Evolutionary conservation across 1,284 basidiomycete species (phyloP).

Genomic region (Ceratobasidium papillatum): DNA sequence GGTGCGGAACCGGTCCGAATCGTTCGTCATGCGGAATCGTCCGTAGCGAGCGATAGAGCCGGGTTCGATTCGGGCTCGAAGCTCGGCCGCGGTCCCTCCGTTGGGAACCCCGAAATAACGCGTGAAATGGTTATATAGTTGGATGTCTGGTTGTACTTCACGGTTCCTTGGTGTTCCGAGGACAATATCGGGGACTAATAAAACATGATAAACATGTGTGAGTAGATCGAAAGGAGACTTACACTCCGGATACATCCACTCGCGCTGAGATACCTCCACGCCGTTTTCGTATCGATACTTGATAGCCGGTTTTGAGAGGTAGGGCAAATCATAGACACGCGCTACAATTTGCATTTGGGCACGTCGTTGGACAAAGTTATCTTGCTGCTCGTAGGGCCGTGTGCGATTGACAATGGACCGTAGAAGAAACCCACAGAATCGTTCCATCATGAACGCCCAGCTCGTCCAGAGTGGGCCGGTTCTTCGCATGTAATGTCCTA

Average conservation of each 20-base stretch:
- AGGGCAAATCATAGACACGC: slow-evolving; percentile 39
- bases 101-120: neutral
- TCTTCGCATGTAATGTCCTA: slow-evolving; percentile 51
- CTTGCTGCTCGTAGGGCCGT: slow-evolving; percentile 48
- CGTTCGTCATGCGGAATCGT: neutral
- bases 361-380: slow-evolving; percentile 46
- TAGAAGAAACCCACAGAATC: slow-evolving; percentile 47
- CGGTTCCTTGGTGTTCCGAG: too few relatives aligned
- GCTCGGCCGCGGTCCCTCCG: neutral
- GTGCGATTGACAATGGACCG: slow-evolving; percentile 47
- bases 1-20: neutral
- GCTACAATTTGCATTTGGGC: slow-evolving; percentile 44
- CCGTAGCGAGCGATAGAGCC: slow-evolving; percentile 3
- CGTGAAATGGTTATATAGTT: slow-evolving; percentile 1
- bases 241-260: neutral
- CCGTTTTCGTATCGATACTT: neutral
- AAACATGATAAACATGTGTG: neutral
- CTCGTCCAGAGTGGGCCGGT: slow-evolving; percentile 56
- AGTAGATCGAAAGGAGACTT: neutral
- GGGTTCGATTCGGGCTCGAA: neutral
- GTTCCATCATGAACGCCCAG: slow-evolving; percentile 58
- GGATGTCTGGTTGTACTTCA: too few relatives aligned
- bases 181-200: too few relatives aligned
- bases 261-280: neutral
- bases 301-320: slow-evolving; percentile 15